Base-by-base conservation (phyloP, 2,329 filamentous ascomycete genomes). In the Clonostachys solani region DNA sequence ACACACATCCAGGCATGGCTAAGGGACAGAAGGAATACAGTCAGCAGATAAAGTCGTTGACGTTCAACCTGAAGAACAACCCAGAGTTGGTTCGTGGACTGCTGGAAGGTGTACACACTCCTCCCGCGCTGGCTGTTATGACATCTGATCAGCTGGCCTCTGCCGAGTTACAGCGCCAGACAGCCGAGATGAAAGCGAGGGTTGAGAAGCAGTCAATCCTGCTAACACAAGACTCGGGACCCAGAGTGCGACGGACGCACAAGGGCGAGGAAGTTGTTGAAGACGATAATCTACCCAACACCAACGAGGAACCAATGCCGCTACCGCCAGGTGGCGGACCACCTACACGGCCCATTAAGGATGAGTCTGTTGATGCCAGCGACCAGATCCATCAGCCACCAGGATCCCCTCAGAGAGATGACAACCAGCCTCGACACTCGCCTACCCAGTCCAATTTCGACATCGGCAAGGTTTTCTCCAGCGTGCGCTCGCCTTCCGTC, bases 191-290 rank as follows among this genome's bases (percentile, higher is more conserved):
- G 76, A 87, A 87, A 64, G 87, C 88, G 44, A 80, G 83, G 50
- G 83, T 84, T 0, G 89, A 94, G 60, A 89, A 91, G 58, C 88
- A 92, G 63, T 88, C 92, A 42, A 92, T 94, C 42, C 78, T 95
- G 34, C 84, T 92, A 50, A 81, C 89, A 13, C 81, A 88, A 17
- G 83, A 87, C 16, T 64, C 64, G 3, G 77, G 65, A 2, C 90
- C 92, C 5, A 83, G 91, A 4, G 85, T 96, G 48, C 81, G 91
- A 57, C 84, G 89, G 55, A 96, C 92, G 3, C 92, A 97, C 71
- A 97, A 97, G 66, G 94, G 94, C 12, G 92, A 96, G 49, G 94
- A 97, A 62, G 67, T 96, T 15, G 78, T 97, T 15, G 91, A 92
- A 51, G 83, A 87, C 42, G 89, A 95, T 34, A 75, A 68, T n/a